Conservation (phyloP, 805 yeast species). For the Cyberlindnera misumaiensis region DNA sequence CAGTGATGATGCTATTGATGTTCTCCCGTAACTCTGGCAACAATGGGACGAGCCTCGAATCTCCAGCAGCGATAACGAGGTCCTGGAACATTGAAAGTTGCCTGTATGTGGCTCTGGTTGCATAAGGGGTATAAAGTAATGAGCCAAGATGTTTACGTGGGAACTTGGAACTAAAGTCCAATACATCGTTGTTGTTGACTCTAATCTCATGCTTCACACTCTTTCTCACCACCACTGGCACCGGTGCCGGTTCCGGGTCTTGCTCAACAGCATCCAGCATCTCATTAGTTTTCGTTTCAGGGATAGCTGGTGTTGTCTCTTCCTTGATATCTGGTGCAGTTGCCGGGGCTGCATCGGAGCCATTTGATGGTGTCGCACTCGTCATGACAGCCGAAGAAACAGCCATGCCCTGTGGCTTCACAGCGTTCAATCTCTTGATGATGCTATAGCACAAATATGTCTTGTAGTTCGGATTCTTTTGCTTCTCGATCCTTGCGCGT, state of each 20-base stretch:
- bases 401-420: slow-evolving; percentile 5
- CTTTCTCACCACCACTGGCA: too few species aligned
- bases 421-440: slow-evolving; percentile 22
- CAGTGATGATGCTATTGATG: slow-evolving; percentile 33
- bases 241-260: too few species aligned
- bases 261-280: too few species aligned
- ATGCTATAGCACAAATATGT: slow-evolving; percentile 24
- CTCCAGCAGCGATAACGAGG: slow-evolving; percentile 1
- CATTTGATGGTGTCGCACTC: too few species aligned
- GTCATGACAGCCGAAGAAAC: too few species aligned
- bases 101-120: slow-evolving; percentile 36
- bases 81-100: slow-evolving; percentile 12
- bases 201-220: slow-evolving; percentile 9
- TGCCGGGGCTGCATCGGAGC: background rate
- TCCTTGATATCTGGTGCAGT: background rate
- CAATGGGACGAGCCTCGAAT: slow-evolving; percentile 16
- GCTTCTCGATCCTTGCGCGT: slow-evolving; percentile 22
- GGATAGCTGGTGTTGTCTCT: background rate
- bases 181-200: slow-evolving; percentile 34
- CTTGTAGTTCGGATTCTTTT: slow-evolving; percentile 22
- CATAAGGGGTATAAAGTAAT: slow-evolving; percentile 49
- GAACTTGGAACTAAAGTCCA: slow-evolving; percentile 33
- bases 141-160: slow-evolving; percentile 46
- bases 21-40: slow-evolving; percentile 30
- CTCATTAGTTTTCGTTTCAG: too few species aligned